Evolutionary conservation across 2,329 filamentous ascomycete species (phyloP).

Genomic region (Colletotrichum filicis): DNA sequence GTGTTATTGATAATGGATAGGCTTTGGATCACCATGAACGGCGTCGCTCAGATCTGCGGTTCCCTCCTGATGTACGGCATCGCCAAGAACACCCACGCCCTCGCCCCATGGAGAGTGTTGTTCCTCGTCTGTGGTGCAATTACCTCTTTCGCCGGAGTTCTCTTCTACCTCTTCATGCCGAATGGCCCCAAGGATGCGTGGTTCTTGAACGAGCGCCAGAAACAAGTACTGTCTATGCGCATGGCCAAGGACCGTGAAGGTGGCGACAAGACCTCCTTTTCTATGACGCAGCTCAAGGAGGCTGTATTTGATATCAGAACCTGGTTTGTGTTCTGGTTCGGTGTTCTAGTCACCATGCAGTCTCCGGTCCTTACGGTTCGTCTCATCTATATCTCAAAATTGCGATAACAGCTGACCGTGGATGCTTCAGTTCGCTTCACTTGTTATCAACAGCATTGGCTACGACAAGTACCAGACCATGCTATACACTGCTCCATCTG

Average conservation of each 20-base stretch:
- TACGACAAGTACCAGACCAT: conserved; percentile 57
- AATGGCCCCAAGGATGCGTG: conserved; percentile 57
- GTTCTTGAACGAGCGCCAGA: conserved; percentile 58
- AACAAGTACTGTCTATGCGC: conserved; percentile 49
- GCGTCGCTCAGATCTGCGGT: conserved; percentile 42
- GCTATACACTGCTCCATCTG: conserved; percentile 57
- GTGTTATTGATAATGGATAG: conserved; percentile 32
- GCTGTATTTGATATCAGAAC: conserved; percentile 54
- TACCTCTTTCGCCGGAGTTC: conserved; percentile 53
- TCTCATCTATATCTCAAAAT: accelerated
- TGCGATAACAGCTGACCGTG: neutral
- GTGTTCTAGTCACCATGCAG: conserved; percentile 57
- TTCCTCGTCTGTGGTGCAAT: conserved; percentile 62
- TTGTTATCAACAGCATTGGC: conserved; percentile 59
- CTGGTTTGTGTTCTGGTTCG: conserved; percentile 57
- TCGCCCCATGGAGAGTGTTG: conserved; percentile 58
- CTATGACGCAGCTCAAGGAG: conserved; percentile 54
- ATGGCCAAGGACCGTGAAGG: conserved; percentile 46
- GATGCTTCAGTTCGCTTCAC: conserved; percentile 53
- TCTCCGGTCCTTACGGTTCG: conserved; percentile 54
- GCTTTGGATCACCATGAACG: conserved; percentile 45
- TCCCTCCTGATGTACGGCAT: conserved; percentile 50
- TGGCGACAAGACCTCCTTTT: conserved; percentile 54
- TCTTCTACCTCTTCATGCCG: conserved; percentile 60
- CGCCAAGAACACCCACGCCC: conserved; percentile 50